These are phyloP conservation scores for Aspergillus japonicus DNA, from an alignment of 2,329 filamentous ascomycete genomes.

Conservation along the genomic window DNA sequence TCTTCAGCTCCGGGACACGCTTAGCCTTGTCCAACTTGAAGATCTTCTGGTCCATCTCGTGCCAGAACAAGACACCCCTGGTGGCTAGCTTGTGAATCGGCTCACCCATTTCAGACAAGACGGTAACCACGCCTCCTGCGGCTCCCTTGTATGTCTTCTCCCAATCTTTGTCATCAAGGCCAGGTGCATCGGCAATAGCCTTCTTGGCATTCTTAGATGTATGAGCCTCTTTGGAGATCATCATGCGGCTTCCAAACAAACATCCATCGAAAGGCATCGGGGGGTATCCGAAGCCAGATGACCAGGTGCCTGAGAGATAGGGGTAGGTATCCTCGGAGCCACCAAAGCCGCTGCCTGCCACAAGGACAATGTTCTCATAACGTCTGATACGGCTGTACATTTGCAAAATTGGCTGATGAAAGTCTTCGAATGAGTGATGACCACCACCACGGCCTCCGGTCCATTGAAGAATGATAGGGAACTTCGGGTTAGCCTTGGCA, in stretches of 20 bases:
- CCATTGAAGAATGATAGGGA: slow-evolving; percentile 89
- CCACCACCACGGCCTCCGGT: slow-evolving; percentile 90
- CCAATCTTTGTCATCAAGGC: slow-evolving; percentile 80
- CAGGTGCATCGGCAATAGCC: slow-evolving; percentile 81
- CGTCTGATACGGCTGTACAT: slow-evolving; percentile 89
- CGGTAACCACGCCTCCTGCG: slow-evolving; percentile 91
- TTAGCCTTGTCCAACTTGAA: slow-evolving; percentile 96
- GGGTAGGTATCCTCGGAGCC: slow-evolving; percentile 87
- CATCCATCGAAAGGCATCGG: slow-evolving; percentile 93
- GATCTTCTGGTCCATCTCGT: slow-evolving; percentile 98
- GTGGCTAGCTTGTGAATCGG: slow-evolving; percentile 98
- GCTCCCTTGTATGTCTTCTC: slow-evolving; percentile 90
- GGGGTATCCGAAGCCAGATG: slow-evolving; percentile 80
- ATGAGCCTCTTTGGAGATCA: slow-evolving; percentile 88
- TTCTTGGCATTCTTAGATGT: slow-evolving; percentile 85
- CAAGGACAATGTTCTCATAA: slow-evolving; percentile 79
- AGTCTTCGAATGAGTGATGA: slow-evolving; percentile 91
- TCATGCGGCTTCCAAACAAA: slow-evolving; percentile 87
- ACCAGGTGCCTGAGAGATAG: slow-evolving; percentile 85
- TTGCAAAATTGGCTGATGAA: slow-evolving; percentile 84
- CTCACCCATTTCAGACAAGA: slow-evolving; percentile 98
- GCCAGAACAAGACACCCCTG: slow-evolving; percentile 93
- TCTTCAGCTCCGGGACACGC: slow-evolving; percentile 81
- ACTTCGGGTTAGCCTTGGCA: slow-evolving; percentile 83
- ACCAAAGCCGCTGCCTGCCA: slow-evolving; percentile 88